Conservation (phyloP, 768 basidiomycete species). For the Sporobolomyces phaffii region DNA sequence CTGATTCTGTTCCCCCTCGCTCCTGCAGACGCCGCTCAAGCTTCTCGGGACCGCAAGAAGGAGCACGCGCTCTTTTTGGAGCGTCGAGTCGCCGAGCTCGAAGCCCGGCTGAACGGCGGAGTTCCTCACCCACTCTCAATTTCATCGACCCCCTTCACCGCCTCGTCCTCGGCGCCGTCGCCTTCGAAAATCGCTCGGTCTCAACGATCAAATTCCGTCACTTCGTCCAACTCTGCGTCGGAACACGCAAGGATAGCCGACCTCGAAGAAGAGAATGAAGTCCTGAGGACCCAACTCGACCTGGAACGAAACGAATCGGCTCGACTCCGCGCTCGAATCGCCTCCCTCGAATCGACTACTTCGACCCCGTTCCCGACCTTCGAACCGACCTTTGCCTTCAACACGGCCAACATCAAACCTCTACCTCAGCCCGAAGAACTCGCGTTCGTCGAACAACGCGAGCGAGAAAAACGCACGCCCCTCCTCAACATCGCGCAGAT, state of each 20-base stretch:
- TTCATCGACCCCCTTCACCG: neutral
- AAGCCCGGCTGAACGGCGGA: constrained; percentile 1
- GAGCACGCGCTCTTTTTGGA: constrained; percentile 30
- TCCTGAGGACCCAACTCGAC: constrained; percentile 32
- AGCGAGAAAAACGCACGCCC: constrained; percentile 11
- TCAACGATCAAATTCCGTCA: neutral
- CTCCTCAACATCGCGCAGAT: neutral
- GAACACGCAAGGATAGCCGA: constrained; percentile 7
- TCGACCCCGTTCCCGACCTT: constrained; percentile 1
- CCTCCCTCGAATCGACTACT: neutral
- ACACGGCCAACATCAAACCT: constrained; percentile 18
- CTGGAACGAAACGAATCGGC: constrained; percentile 8
- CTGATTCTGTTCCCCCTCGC: neutral
- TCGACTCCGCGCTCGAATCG: neutral
- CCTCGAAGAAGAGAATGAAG: constrained; percentile 37
- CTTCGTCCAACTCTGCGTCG: neutral
- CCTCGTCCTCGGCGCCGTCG: neutral
- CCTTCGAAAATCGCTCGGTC: neutral
- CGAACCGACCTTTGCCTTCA: constrained; percentile 36
- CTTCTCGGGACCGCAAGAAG: constrained; percentile 37
- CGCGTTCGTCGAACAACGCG: constrained; percentile 19
- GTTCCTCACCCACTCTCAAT: neutral
- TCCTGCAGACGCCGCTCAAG: constrained; percentile 35
- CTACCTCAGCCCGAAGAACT: constrained; percentile 24
- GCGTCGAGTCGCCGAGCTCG: constrained; percentile 22